Conservation (phyloP, 202 grass and related monocot species). For the Hordeum pubiflorum region DNA sequence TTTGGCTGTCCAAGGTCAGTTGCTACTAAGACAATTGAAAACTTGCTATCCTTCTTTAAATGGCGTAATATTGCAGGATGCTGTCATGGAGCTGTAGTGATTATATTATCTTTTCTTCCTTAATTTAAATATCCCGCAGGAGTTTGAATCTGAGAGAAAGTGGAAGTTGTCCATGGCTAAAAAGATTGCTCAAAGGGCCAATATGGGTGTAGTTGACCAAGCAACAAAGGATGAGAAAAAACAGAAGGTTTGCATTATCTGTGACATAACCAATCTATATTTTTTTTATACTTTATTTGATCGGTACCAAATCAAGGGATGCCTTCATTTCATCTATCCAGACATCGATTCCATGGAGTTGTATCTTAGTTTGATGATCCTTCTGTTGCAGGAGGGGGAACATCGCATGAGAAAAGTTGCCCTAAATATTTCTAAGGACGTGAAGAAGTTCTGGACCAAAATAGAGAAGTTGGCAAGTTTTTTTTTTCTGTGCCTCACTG, state of each 20-base stretch:
- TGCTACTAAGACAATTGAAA: conserved; percentile 10
- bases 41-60: neutral
- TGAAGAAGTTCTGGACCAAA: conserved; percentile 99
- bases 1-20: conserved; percentile 86
- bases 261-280: conserved; percentile 17
- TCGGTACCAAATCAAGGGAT: conserved; percentile 5
- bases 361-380: conserved; percentile 6
- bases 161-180: conserved; percentile 95
- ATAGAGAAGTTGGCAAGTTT: conserved; percentile 90
- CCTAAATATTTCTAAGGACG: conserved; percentile 94
- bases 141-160: conserved; percentile 98
- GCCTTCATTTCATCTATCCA: neutral
- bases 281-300: conserved; percentile 8
- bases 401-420: conserved; percentile 88
- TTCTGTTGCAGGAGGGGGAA: conserved; percentile 68
- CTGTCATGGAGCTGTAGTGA: conserved; percentile 3
- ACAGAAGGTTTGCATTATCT: conserved; percentile 57
- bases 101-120: neutral
- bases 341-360: neutral
- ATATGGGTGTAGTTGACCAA: conserved; percentile 70
- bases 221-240: conserved; percentile 85
- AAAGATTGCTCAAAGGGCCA: conserved; percentile 81
- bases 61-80: neutral
- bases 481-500: conserved; percentile 17
- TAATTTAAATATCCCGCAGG: conserved; percentile 43